Evolutionary conservation across 805 yeast genomes (phyloP).

Genomic region (Lipomyces lipofer): DNA sequence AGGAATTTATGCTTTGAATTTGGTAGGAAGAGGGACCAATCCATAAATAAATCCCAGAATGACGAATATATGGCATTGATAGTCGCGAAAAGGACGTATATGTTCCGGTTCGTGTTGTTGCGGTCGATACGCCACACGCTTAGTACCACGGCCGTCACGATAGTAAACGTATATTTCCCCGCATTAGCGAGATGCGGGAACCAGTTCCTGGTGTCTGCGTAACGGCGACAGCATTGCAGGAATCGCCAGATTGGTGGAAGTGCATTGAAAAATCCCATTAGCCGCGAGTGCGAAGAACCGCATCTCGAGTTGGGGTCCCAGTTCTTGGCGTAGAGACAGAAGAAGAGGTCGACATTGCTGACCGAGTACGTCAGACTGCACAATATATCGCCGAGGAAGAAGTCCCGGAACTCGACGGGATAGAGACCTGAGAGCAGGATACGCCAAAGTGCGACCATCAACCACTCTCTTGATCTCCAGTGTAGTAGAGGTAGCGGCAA

Average conservation of each 20-base stretch:
- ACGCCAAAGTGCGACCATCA: slow-evolving; percentile 69
- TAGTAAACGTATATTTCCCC: slow-evolving; percentile 67
- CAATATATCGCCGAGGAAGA: slow-evolving; percentile 87
- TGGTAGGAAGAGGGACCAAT: slow-evolving; percentile 85
- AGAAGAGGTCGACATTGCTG: slow-evolving; percentile 81
- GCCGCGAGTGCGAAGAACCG: slow-evolving; percentile 73
- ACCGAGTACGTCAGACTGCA: slow-evolving; percentile 86
- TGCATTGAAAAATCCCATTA: slow-evolving; percentile 80
- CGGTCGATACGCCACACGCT: slow-evolving; percentile 74
- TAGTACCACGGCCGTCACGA: slow-evolving; percentile 67
- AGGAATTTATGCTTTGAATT: slow-evolving; percentile 57
- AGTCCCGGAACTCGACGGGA: slow-evolving; percentile 94
- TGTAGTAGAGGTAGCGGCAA: slow-evolving; percentile 63
- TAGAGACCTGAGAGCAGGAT: slow-evolving; percentile 78
- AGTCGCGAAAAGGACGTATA: slow-evolving; percentile 71
- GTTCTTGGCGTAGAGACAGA: slow-evolving; percentile 70
- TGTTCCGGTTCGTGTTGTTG: slow-evolving; percentile 46
- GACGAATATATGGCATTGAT: slow-evolving; percentile 69
- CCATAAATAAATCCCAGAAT: slow-evolving; percentile 92
- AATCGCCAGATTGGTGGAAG: slow-evolving; percentile 90
- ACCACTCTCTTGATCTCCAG: slow-evolving; percentile 73
- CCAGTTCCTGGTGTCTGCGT: slow-evolving; percentile 88
- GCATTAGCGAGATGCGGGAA: slow-evolving; percentile 95
- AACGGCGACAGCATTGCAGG: slow-evolving; percentile 88
- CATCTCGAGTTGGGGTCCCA: slow-evolving; percentile 62